A percentile compares a stretch with the other conserved stretches of the same genome.
phyloP scores from a whole-genome alignment of 352 stramenopile species.

The Phytophthora multivora region DNA sequence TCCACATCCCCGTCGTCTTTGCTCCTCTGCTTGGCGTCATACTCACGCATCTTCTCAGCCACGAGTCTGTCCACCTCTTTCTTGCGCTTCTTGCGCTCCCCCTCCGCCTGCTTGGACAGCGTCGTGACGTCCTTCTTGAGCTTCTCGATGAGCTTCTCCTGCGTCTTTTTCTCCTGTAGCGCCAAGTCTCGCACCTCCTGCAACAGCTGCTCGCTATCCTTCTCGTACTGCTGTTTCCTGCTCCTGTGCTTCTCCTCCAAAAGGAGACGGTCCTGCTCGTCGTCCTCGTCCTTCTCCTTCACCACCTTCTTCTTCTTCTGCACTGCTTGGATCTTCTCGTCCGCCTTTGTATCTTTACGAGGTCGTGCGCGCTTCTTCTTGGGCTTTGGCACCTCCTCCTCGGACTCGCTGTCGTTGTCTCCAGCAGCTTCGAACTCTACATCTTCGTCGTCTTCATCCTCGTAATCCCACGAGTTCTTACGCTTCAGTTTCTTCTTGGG shows the following conservation, averaged over 20 bases:
- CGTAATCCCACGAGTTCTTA: conserved; percentile 36
- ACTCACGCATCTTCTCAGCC: conserved; percentile 46
- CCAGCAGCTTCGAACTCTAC: conserved; percentile 24
- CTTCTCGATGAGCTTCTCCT: conserved; percentile 73
- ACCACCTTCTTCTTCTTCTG: conserved; percentile 25
- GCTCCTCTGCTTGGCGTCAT: conserved; percentile 40
- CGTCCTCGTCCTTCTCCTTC: conserved; percentile 9
- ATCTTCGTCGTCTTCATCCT: conserved; percentile 33
- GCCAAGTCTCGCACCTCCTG: conserved; percentile 62
- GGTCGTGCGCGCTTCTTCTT: conserved; percentile 26
- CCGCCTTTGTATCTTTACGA: conserved; percentile 13
- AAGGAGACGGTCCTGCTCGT: conserved; percentile 14
- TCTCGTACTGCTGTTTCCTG: conserved; percentile 65
- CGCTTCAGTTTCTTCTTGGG: conserved; percentile 32
- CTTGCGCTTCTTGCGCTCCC: conserved; percentile 47
- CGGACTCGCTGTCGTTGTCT: conserved; percentile 31
- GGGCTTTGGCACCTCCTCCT: conserved; percentile 18
- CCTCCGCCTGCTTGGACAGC: conserved; percentile 59
- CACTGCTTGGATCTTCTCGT: conserved; percentile 12
- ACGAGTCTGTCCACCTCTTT: conserved; percentile 57
- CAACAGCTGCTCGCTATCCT: conserved; percentile 67
- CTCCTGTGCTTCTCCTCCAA: conserved; percentile 54
- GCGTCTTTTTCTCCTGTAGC: conserved; percentile 70
- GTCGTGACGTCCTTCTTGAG: conserved; percentile 68
- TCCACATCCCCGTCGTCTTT: conserved; percentile 37